Evolutionary conservation across 805 yeast genomes (phyloP).

Genomic region (Isabelozyma gotoi): DNA sequence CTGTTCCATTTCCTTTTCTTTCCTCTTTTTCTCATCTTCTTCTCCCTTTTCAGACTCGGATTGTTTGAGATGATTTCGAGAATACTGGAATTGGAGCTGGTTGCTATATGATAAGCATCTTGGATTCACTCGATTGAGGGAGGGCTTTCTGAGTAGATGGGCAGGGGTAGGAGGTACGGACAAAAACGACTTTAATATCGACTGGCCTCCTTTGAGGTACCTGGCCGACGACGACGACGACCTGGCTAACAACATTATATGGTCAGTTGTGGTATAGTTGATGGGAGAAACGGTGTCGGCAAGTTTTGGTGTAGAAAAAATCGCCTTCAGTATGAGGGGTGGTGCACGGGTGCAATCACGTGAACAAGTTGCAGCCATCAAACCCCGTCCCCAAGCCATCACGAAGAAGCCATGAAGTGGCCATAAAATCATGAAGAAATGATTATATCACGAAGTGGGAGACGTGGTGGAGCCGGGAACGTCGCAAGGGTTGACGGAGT

Average conservation of each 20-base stretch:
- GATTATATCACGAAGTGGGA: no score
- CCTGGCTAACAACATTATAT: neutral
- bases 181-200: neutral
- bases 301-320: neutral
- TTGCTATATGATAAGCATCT: neutral
- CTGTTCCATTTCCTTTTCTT: slow-evolving; percentile 11
- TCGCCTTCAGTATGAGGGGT: neutral
- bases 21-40: slow-evolving; percentile 9
- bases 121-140: neutral
- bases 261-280: neutral
- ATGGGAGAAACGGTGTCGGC: neutral
- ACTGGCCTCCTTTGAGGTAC: neutral
- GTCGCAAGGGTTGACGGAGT: no score
- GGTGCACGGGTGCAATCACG: neutral
- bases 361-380: neutral
- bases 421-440: no score
- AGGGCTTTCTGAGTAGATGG: neutral
- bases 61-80: neutral
- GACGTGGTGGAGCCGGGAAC: slow-evolving; percentile 6
- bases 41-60: neutral
- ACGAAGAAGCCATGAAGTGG: no score
- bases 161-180: no score
- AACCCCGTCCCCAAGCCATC: no score
- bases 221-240: no score
- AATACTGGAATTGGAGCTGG: neutral